Base-by-base conservation (phyloP, 805 yeast species). In the Candida oleophila region DNA sequence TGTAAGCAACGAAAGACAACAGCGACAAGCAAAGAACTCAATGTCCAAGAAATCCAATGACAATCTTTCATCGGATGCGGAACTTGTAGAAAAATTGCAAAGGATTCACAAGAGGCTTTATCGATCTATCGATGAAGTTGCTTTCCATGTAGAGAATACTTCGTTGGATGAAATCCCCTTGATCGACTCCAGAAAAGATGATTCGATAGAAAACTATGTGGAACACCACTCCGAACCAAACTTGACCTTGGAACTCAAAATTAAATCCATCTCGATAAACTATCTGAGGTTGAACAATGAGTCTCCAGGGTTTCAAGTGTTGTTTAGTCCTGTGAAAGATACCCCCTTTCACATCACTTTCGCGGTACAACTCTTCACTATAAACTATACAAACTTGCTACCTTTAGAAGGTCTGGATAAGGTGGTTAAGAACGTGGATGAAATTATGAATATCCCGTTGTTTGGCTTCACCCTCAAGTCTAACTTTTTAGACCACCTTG, bases 271-370 rank as follows among this genome's bases (percentile, higher is more conserved):
- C 14, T 64, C 54, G 36, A 62, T 53, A 38, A 71, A 50, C 53
- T 56, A 50, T 42, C 52, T 41, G 45, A 52, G 59, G 45, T 38
- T 68, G 33, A 35, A 48, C 36, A 19, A 55, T 32, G 44, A 55
- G 48, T 35, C 72, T 41, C 74, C 77, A 3, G 77, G 77, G 0
- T 73, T 64, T 49, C 70, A 69, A 36, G 65, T 65, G 4, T 54
- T 69, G 15, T 73, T 72, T 52, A 60, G 66, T 42, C 54, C 66
- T 2, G 36, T 46, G 1, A 38, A 45, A 3, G 74, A 70, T 44
- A 45, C 44, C 5, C 76, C 77, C 2, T 49, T 69, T 19, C 71
- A 71, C 38, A 49, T 64, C 30, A 60, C 69, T 8, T 49, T 56
- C 5, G 62, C 74, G 0, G 44, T 68, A 1, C 74, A 68, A 57